Base-by-base conservation (phyloP, 2,329 filamentous ascomycete species). In the Corniculantispora saksenae region DNA sequence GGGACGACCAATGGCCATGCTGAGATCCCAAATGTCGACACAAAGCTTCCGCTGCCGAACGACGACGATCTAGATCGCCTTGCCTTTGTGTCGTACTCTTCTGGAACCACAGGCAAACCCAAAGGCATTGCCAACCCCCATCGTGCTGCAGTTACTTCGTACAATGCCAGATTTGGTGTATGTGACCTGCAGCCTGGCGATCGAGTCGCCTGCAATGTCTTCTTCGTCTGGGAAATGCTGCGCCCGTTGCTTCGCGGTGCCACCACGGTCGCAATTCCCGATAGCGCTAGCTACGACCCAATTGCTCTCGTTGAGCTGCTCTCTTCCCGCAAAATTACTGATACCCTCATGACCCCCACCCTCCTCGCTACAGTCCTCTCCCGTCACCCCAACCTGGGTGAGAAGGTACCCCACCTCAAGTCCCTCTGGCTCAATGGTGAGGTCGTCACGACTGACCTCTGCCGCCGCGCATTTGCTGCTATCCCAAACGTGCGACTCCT, bases 181-280 rank as follows among this genome's bases (percentile, higher is more conserved):
- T 90, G 87, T 69, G 89, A 94, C 73, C 80, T 92, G 3, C 77
- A 83, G 21, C 89, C 88, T 0, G 91, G 91, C 19, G 91, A 93
- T 70, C 86, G 91, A 8, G 91, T 94, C 13, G 91, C 91, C n/a
- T 94, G 91, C 79, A 94, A 94, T 80, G 91, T 94, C 66, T 94
- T 94, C 76, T 94, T 94, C 73, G 84, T 94, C 55, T 94, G 91
- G 91, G 91, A 94, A 75, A 93, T 94, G 64, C 76, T 94, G 63
- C 89, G 91, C 6, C 91, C 91, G 10, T 80, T 94, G 53, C 74
- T 94, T 63, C 85, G 91, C 63, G 91, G 91, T 70, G 91, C 91
- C 3, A 92, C 91, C 0, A 89, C 92, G 5, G 85, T 93, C 25
- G 86, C 89, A 3, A 87, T 94, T 19, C 90, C 91, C 1, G 91